Percentiles rank a stretch among this genome's conserved stretches.
These are phyloP conservation scores for Petrea volubilis DNA, from an alignment of 257 asterid genomes.

Conservation along the genomic window DNA sequence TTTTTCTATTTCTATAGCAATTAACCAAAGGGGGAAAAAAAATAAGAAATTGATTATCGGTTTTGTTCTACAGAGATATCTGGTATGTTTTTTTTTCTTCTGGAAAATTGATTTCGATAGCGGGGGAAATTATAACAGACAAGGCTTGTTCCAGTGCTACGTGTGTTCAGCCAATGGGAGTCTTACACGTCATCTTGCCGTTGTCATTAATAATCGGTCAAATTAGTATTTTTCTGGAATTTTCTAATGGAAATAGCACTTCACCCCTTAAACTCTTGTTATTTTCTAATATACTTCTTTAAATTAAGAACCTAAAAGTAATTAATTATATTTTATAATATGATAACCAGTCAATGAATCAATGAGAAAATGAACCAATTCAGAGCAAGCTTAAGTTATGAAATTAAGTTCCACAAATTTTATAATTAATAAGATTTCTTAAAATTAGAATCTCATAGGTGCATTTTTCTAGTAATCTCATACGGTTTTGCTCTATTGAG, in stretches of 20 bases:
- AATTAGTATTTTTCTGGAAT: neutral
- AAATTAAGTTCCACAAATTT: too few relatives aligned
- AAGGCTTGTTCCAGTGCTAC: neutral
- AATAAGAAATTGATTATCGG: neutral
- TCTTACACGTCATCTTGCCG: neutral
- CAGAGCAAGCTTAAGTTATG: too few relatives aligned
- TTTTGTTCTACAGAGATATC: neutral
- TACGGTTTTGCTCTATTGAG: neutral
- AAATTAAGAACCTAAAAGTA: too few relatives aligned
- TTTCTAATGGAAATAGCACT: too few relatives aligned
- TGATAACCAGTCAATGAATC: too few relatives aligned
- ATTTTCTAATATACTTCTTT: too few relatives aligned
- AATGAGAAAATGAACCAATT: too few relatives aligned
- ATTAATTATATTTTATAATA: too few relatives aligned
- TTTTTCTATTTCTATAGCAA: neutral
- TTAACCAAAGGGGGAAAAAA: neutral
- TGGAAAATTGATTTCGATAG: neutral
- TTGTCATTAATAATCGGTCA: neutral
- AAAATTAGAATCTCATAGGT: too few relatives aligned
- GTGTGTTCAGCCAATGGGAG: conserved; percentile 12
- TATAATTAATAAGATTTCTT: too few relatives aligned
- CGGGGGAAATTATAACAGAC: neutral
- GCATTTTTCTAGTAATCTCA: too few relatives aligned
- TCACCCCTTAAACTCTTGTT: too few relatives aligned
- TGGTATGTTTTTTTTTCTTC: neutral